Evolutionary conservation across 768 basidiomycete genomes (phyloP).

Genomic region (Termitomyces eurrhizus): DNA sequence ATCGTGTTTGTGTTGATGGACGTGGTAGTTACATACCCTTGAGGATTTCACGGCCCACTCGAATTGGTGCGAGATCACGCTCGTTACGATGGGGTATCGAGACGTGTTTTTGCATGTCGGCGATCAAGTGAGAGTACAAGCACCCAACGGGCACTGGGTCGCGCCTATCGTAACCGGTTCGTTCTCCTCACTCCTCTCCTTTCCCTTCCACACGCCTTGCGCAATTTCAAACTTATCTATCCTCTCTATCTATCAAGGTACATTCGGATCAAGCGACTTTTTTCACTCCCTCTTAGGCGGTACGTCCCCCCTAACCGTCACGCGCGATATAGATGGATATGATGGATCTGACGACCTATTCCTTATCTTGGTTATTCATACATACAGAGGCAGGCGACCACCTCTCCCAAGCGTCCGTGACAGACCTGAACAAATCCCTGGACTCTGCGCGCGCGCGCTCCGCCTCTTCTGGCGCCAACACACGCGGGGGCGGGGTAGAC

Average conservation of each 20-base stretch:
- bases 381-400: slow-evolving; percentile 12
- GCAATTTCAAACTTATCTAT: too few relatives aligned
- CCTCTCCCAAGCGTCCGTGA: slow-evolving; percentile 67
- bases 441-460: slow-evolving; percentile 71
- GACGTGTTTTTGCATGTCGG: slow-evolving; percentile 89
- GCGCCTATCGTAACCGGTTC: slow-evolving; percentile 79
- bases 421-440: slow-evolving; percentile 79
- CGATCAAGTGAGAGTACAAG: slow-evolving; percentile 67
- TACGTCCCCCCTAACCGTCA: slow-evolving; percentile 9
- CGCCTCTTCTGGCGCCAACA: slow-evolving; percentile 27
- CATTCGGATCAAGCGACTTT: slow-evolving; percentile 79
- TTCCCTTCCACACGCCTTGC: neutral
- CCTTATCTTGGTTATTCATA: too few relatives aligned
- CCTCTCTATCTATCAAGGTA: slow-evolving; percentile 32
- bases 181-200: neutral
- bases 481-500: slow-evolving; percentile 20
- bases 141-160: slow-evolving; percentile 71
- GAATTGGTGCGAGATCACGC: slow-evolving; percentile 83
- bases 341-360: too few relatives aligned
- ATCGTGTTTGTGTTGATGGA: too few relatives aligned
- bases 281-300: slow-evolving; percentile 72
- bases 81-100: slow-evolving; percentile 68
- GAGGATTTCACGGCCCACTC: slow-evolving; percentile 90
- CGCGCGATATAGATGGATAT: too few relatives aligned
- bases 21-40: slow-evolving; percentile 62